Evolutionary conservation across 2,329 filamentous ascomycete species (phyloP).

Genomic region (Chrysosporium queenslandicum): DNA sequence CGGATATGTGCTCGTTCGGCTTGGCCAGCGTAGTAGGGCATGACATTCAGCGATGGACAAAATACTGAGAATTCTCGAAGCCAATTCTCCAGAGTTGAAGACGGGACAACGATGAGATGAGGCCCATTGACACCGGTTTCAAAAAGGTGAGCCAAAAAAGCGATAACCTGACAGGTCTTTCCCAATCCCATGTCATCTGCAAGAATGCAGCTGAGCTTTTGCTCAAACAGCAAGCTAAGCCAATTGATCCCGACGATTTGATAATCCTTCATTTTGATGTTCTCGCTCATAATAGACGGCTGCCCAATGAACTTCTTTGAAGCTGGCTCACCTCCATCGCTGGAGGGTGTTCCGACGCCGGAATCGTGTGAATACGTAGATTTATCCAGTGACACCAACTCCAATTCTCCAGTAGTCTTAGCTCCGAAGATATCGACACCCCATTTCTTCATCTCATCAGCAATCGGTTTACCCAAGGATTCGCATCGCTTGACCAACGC

Average conservation of each 20-base stretch:
- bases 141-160: slow-evolving; percentile 74
- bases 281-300: slow-evolving; percentile 64
- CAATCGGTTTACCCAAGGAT: slow-evolving; percentile 56
- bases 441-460: slow-evolving; percentile 56
- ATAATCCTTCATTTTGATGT: slow-evolving; percentile 78
- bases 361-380: slow-evolving; percentile 47
- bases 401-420: slow-evolving; percentile 51
- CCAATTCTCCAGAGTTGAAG: slow-evolving; percentile 94
- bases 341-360: slow-evolving; percentile 54
- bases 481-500: slow-evolving; percentile 69
- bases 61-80: slow-evolving; percentile 80
- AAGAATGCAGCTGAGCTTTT: slow-evolving; percentile 74
- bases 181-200: slow-evolving; percentile 95
- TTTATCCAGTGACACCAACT: slow-evolving; percentile 46
- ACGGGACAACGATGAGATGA: slow-evolving; percentile 81
- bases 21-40: slow-evolving; percentile 62
- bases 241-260: slow-evolving; percentile 93
- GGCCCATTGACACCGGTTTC: slow-evolving; percentile 58
- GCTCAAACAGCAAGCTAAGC: slow-evolving; percentile 73
- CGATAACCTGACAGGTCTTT: slow-evolving; percentile 94
- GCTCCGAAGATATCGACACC: slow-evolving; percentile 55
- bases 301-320: slow-evolving; percentile 49
- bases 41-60: slow-evolving; percentile 63
- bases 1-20: slow-evolving; percentile 58
- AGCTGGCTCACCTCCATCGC: slow-evolving; percentile 35